A percentile compares a stretch with the other conserved stretches of the same genome.
Evolutionary conservation across 805 yeast species (phyloP).

Genomic region (Yarrowia bubula): DNA sequence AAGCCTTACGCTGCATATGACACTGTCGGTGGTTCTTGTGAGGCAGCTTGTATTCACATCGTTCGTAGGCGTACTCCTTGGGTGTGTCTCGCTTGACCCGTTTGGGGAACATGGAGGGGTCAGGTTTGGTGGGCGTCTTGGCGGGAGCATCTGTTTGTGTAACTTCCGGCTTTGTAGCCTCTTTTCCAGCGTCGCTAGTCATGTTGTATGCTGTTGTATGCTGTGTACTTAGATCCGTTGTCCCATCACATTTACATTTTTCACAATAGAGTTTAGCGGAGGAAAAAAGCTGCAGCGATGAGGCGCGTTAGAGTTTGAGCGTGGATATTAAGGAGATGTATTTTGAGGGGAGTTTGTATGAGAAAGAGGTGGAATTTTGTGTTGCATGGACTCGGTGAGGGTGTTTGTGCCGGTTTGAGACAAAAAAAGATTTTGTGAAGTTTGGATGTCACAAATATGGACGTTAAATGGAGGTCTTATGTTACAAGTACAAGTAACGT

Average conservation of each 20-base stretch:
- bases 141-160: no score
- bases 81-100: conserved; percentile 14
- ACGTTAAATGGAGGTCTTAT: no score
- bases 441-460: no score
- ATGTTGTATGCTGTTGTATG: not conserved
- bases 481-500: no score
- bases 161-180: no score
- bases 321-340: no score
- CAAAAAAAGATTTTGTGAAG: no score
- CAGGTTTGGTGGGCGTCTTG: not conserved
- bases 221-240: not conserved
- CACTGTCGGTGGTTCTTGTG: conserved; percentile 57
- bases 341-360: no score
- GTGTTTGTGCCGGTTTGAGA: no score
- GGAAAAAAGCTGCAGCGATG: not conserved
- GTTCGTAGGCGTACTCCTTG: conserved; percentile 26
- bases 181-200: no score
- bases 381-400: no score
- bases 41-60: conserved; percentile 32
- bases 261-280: not conserved
- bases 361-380: no score
- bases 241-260: not conserved
- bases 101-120: conserved; percentile 12
- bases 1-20: conserved; percentile 56
- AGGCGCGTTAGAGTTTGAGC: not conserved